phyloP scores from a whole-genome alignment of 108 stramenopile genomes.

The Fistulifera pelliculosa region DNA sequence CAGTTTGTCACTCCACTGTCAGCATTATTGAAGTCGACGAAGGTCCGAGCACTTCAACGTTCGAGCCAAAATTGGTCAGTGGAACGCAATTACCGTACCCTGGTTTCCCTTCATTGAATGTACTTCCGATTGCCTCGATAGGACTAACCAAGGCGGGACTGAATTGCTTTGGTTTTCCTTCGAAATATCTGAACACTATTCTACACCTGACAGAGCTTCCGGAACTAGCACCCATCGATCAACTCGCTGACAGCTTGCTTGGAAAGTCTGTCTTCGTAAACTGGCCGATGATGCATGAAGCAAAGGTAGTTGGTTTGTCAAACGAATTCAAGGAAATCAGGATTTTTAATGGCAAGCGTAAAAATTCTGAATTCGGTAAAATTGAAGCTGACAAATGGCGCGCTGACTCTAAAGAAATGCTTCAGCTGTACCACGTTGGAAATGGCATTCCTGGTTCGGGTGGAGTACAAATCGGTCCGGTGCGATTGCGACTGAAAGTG shows the following conservation, averaged over 20 bases:
- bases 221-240: slow-evolving; percentile 50
- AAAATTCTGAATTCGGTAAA: background rate
- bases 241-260: slow-evolving; percentile 65
- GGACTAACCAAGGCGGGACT: slow-evolving; percentile 57
- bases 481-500: slow-evolving; percentile 77
- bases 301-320: slow-evolving; percentile 82
- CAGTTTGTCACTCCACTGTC: slow-evolving; percentile 66
- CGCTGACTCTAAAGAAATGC: slow-evolving; percentile 46
- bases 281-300: slow-evolving; percentile 99
- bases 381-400: slow-evolving; percentile 57
- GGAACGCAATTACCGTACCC: slow-evolving; percentile 85
- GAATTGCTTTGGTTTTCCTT: slow-evolving; percentile 82
- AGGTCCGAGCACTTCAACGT: slow-evolving; percentile 43
- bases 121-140: slow-evolving; percentile 65
- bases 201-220: slow-evolving; percentile 70
- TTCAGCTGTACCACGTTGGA: slow-evolving; percentile 69
- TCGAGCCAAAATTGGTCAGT: slow-evolving; percentile 72
- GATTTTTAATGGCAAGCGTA: slow-evolving; percentile 22
- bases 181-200: slow-evolving; percentile 82
- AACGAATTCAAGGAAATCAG: slow-evolving; percentile 62
- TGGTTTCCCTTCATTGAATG: slow-evolving; percentile 89
- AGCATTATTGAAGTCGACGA: slow-evolving; percentile 40
- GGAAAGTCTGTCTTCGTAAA: slow-evolving; percentile 86
- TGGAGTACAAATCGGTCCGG: slow-evolving; percentile 82
- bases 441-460: slow-evolving; percentile 72